These are phyloP conservation scores for Tricholomella constricta DNA, from an alignment of 768 basidiomycete species.

Conservation along the genomic window DNA sequence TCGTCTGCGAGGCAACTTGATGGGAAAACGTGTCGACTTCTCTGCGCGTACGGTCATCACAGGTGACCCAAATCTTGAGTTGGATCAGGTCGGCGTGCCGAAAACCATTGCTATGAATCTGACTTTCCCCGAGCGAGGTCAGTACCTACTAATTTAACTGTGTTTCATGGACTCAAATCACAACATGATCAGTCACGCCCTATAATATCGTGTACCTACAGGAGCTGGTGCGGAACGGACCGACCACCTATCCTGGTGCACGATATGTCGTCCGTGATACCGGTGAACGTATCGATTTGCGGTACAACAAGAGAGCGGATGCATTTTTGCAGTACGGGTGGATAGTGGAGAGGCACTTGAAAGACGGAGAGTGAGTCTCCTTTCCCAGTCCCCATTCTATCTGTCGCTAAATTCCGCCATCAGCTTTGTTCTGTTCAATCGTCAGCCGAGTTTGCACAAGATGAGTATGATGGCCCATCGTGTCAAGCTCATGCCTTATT, in stretches of 20 bases:
- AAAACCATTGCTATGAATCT: constrained; percentile 95
- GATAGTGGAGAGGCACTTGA: constrained; percentile 97
- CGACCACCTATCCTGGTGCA: constrained; percentile 93
- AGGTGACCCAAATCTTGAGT: constrained; percentile 94
- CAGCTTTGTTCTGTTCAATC: constrained; percentile 94
- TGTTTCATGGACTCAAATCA: constrained; percentile 8
- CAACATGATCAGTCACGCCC: constrained; percentile 71
- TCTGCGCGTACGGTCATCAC: constrained; percentile 99
- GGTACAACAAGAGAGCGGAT: constrained; percentile 95
- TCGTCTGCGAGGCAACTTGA: constrained; percentile 94
- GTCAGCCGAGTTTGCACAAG: constrained; percentile 97
- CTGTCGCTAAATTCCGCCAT: not conserved
- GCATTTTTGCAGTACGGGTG: constrained; percentile 97
- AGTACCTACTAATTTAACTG: constrained; percentile 17
- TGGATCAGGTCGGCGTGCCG: constrained; percentile 98
- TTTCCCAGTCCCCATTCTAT: constrained; percentile 1
- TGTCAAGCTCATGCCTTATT: constrained; percentile 96
- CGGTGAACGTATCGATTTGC: constrained; percentile 93
- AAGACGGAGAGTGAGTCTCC: constrained; percentile 91
- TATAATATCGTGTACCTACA: constrained; percentile 96
- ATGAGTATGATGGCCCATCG: constrained; percentile 99
- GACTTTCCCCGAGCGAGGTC: constrained; percentile 96
- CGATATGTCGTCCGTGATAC: constrained; percentile 97
- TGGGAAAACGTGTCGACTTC: constrained; percentile 99
- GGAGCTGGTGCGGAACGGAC: constrained; percentile 93